These are phyloP conservation scores for Holtermannia corniformis DNA, from an alignment of 768 basidiomycete species.

Conservation along the genomic window DNA sequence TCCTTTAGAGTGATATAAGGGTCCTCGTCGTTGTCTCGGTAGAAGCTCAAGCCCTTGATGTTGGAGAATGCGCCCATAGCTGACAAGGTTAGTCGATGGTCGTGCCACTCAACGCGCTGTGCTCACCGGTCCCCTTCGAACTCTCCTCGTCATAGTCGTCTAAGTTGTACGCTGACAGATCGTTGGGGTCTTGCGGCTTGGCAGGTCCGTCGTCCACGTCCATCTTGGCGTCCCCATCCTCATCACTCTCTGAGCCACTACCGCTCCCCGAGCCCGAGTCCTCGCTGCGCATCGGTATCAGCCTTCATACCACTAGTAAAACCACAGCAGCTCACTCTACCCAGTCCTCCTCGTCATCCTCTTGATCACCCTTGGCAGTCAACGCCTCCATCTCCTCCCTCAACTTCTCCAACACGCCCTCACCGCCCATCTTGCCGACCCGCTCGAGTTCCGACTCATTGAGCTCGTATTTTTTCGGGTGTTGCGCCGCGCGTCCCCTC, in stretches of 20 bases:
- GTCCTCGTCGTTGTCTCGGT: conserved; percentile 84
- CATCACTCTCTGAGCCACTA: not conserved
- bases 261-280: not conserved
- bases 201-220: conserved; percentile 27
- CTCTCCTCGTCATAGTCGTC: conserved; percentile 85
- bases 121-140: conserved; percentile 40
- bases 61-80: conserved; percentile 73
- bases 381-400: conserved; percentile 66
- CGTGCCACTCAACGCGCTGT: not conserved
- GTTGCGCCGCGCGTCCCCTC: conserved; percentile 60
- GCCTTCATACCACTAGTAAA: conserved; percentile 1
- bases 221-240: conserved; percentile 23
- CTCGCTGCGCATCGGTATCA: not conserved
- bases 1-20: conserved; percentile 95
- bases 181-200: conserved; percentile 48
- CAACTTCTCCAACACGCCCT: conserved; percentile 75
- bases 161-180: conserved; percentile 76
- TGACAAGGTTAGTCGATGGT: conserved; percentile 5
- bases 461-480: conserved; percentile 79
- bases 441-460: conserved; percentile 83
- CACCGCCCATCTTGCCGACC: conserved; percentile 81
- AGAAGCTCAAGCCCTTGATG: conserved; percentile 87
- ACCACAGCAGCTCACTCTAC: conserved; percentile 62
- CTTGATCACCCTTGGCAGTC: conserved; percentile 58
- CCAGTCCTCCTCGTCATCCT: conserved; percentile 65